phyloP scores from a whole-genome alignment of 1,284 basidiomycete genomes.

The Trichosporon sp. region DNA sequence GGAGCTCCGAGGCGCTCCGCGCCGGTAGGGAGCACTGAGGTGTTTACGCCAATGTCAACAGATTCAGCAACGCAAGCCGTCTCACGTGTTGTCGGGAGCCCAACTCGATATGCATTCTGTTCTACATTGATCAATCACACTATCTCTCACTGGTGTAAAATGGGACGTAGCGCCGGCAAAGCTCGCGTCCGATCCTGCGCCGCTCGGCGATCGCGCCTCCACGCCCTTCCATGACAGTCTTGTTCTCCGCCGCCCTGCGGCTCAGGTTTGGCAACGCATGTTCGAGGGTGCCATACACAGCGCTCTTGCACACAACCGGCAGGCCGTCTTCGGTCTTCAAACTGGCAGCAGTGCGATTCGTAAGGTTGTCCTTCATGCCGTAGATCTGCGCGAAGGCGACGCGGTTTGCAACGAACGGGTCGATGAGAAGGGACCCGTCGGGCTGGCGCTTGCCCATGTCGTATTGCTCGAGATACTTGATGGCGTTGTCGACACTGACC shows the following conservation, averaged over 20 bases:
- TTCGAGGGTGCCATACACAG: neutral
- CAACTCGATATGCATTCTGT: neutral
- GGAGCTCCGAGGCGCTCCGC: too few relatives aligned
- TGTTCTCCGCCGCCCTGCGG: neutral
- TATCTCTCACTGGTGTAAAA: neutral
- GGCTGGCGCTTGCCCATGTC: neutral
- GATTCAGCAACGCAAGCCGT: too few relatives aligned
- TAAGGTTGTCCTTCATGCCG: conserved; percentile 9
- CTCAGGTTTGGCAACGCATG: neutral
- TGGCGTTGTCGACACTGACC: neutral
- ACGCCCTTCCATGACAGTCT: neutral
- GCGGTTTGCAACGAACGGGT: neutral
- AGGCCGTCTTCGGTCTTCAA: neutral
- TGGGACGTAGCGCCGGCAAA: neutral
- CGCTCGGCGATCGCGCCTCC: neutral
- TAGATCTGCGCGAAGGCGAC: conserved; percentile 7
- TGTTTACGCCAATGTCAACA: too few relatives aligned
- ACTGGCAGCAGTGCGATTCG: conserved; percentile 1
- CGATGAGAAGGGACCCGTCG: neutral
- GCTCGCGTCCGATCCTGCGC: neutral
- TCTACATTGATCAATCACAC: neutral
- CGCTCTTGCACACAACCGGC: neutral
- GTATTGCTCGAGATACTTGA: neutral
- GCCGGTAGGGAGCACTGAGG: too few relatives aligned
- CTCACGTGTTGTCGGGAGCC: too few relatives aligned